phyloP scores from a whole-genome alignment of 129 eudicot genomes.

The Gnaphalium uliginosum region DNA sequence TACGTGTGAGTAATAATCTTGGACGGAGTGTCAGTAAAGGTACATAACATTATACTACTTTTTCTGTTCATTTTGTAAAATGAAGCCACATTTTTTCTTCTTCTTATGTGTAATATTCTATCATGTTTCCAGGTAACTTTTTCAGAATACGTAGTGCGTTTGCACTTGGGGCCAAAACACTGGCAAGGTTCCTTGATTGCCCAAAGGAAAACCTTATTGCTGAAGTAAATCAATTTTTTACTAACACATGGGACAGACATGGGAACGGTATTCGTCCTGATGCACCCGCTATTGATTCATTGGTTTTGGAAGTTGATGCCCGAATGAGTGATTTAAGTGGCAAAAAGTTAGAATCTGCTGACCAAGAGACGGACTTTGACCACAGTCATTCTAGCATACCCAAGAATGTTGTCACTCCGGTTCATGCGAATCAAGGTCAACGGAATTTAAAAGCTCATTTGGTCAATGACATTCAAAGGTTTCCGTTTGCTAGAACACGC shows the following conservation, averaged over 20 bases:
- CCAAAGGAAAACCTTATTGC: constrained; percentile 55
- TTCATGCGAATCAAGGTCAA: constrained; percentile 42
- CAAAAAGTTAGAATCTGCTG: not conserved
- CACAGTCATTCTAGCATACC: not conserved
- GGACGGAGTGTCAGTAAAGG: constrained; percentile 99
- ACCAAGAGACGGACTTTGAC: not conserved
- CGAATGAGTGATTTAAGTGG: constrained; percentile 23
- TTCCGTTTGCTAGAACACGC: constrained; percentile 73
- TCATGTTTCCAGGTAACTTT: constrained; percentile 58
- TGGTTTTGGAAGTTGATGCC: constrained; percentile 31
- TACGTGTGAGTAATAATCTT: constrained; percentile 90
- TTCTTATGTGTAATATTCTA: not conserved
- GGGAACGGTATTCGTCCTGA: constrained; percentile 80
- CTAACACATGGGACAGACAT: constrained; percentile 84
- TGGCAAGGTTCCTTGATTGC: constrained; percentile 70
- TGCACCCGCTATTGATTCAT: constrained; percentile 44
- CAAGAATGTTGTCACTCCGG: constrained; percentile 24
- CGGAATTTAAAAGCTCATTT: constrained; percentile 46
- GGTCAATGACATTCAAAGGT: constrained; percentile 56
- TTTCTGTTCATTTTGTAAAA: not conserved
- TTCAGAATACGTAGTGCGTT: constrained; percentile 87
- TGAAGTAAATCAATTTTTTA: constrained; percentile 72
- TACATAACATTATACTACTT: constrained; percentile 19
- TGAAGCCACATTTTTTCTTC: not conserved
- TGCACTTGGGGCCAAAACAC: constrained; percentile 66